Conservation (phyloP, 352 stramenopile genomes). For the Phytophthora boehmeriae region DNA sequence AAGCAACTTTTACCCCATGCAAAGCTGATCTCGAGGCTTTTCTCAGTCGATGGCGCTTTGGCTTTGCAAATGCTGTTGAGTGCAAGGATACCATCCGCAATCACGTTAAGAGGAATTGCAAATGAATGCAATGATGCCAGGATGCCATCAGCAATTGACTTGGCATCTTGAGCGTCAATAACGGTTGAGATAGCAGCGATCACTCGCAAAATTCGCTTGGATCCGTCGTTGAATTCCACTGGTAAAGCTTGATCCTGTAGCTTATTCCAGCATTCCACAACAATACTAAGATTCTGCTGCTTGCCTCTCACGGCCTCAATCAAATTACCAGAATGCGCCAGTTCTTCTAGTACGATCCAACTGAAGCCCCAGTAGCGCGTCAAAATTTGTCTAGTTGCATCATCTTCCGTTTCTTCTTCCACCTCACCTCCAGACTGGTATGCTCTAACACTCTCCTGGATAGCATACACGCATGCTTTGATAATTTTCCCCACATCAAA, state of each 20-base stretch:
- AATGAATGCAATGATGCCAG: slow-evolving; percentile 77
- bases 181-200: slow-evolving; percentile 75
- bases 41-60: slow-evolving; percentile 57
- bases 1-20: slow-evolving; percentile 71
- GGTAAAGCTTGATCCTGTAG: slow-evolving; percentile 72
- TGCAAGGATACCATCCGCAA: slow-evolving; percentile 72
- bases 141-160: slow-evolving; percentile 76
- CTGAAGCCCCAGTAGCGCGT: slow-evolving; percentile 81
- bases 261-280: slow-evolving; percentile 86
- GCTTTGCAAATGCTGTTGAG: slow-evolving; percentile 83
- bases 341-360: slow-evolving; percentile 84
- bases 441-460: slow-evolving; percentile 56
- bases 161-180: slow-evolving; percentile 76
- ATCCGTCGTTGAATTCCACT: slow-evolving; percentile 71
- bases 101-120: slow-evolving; percentile 79
- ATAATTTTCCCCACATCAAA: slow-evolving; percentile 62
- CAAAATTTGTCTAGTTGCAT: slow-evolving; percentile 32
- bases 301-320: slow-evolving; percentile 60
- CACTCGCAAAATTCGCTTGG: slow-evolving; percentile 84
- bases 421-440: slow-evolving; percentile 38
- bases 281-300: slow-evolving; percentile 63
- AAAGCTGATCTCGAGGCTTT: slow-evolving; percentile 65
- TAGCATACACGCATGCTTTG: slow-evolving; percentile 63
- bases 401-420: slow-evolving; percentile 39
- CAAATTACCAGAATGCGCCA: slow-evolving; percentile 65